Evolutionary conservation across 495 filamentous ascomycete genomes (phyloP).

Genomic region (Daldinia grandis): DNA sequence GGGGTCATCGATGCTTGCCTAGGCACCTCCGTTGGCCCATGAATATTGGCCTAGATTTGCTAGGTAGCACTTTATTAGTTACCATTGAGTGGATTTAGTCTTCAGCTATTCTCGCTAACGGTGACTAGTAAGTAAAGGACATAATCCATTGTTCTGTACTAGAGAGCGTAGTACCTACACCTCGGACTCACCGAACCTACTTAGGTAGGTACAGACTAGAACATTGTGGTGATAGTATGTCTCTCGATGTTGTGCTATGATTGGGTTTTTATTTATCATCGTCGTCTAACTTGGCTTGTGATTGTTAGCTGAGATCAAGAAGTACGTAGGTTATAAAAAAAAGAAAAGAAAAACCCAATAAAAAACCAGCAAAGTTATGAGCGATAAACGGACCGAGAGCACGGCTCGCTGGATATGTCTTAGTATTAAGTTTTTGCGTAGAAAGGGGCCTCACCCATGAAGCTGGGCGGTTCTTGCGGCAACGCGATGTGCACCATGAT

Average conservation of each 20-base stretch:
- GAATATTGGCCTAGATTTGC: constrained; percentile 11
- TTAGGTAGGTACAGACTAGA: neutral
- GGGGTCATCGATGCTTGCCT: constrained; percentile 15
- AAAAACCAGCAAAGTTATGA: too few species aligned
- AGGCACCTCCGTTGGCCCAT: neutral
- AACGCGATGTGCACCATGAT: neutral
- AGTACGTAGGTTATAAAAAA: neutral
- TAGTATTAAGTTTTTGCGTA: neutral
- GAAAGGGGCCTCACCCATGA: neutral
- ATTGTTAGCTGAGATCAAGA: neutral
- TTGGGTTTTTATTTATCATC: neutral
- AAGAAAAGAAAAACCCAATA: neutral
- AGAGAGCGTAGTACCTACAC: constrained; percentile 10
- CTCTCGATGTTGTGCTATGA: neutral
- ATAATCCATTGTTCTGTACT: constrained; percentile 11
- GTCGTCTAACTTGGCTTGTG: neutral
- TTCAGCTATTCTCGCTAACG: constrained; percentile 20
- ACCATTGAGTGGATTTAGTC: neutral
- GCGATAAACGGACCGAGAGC: neutral
- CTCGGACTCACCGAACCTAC: constrained; percentile 8
- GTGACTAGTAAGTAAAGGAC: constrained; percentile 18
- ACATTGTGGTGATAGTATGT: neutral
- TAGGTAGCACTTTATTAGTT: constrained; percentile 1
- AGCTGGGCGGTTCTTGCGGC: neutral
- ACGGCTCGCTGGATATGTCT: neutral